Evolutionary conservation across 2,329 filamentous ascomycete species (phyloP), one percentile per base, ranked within the genome.

Genomic region (Colletotrichum sp.): DNA sequence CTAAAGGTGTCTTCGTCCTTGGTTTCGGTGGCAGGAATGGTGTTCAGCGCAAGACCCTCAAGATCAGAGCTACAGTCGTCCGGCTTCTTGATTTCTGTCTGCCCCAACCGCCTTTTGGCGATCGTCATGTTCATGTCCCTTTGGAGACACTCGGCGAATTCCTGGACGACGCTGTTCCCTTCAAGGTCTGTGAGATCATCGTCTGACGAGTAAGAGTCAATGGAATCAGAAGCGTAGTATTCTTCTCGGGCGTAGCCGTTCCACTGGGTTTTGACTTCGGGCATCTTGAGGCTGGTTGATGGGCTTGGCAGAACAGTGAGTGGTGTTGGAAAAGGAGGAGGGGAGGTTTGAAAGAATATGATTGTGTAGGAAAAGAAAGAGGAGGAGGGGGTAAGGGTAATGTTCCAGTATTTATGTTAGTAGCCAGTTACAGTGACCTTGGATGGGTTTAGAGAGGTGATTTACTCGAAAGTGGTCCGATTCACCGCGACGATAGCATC

Each of bases 261-360:
- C n/a, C 44, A 48, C 0, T n/a, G 0, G 10, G 13, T 7, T 22
- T 12, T 13, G 9, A 8, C 13, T 48, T 22, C 44, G 6, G 9
- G 6, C 18, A 48, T 48, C 10, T 13, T 13, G 6, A 12, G n/a
- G 6, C 44, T 22, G 0, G 44, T 48, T 48, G n/a, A 3, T 48
- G 5, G 4, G 44, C n/a, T 30, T 30, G 9, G 9, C 10, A 3
- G 4, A 30, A 30, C 10, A n/a, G n/a, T n/a, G n/a, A n/a, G n/a
- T n/a, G n/a, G 30, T 48, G 10, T 22, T 22, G 12, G 44, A 3
- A 22, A 22, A 7, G 2, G 5, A 48, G 8, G 28, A 30, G 8
- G 28, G 28, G 28, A 30, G 26, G 26, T n/a, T n/a, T n/a, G n/a
- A n/a, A n/a, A n/a, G n/a, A n/a, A 26, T 8, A 10, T 9, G 10